phyloP scores from a whole-genome alignment of 2,329 filamentous ascomycete species.

The Capronia coronata region DNA sequence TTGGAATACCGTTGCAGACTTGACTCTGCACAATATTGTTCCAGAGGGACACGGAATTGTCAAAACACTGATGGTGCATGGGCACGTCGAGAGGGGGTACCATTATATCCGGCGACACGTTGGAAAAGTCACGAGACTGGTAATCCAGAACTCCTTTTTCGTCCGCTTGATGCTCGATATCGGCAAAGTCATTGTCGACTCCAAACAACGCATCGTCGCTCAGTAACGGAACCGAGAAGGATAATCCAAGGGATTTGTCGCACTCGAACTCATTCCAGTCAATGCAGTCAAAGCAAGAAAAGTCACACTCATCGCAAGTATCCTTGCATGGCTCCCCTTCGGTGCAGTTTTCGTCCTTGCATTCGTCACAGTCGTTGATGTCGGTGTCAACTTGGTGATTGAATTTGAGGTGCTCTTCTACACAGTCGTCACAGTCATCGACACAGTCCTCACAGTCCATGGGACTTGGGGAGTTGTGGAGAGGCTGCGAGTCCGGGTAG shows the following conservation, averaged over 20 bases:
- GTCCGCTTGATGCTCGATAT: conserved; percentile 7
- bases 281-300: conserved; percentile 28
- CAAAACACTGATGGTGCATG: conserved; percentile 27
- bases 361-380: conserved; percentile 25
- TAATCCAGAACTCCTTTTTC: conserved; percentile 5
- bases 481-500: conserved; percentile 5
- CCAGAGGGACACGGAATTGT: conserved; percentile 17
- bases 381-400: conserved; percentile 9
- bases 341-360: conserved; percentile 18
- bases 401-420: conserved; percentile 21
- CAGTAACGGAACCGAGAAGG: conserved; percentile 21
- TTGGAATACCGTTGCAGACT: conserved; percentile 15
- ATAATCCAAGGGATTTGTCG: conserved; percentile 25
- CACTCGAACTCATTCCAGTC: conserved; percentile 26
- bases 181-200: neutral
- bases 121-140: conserved; percentile 3
- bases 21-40: conserved; percentile 12
- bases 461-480: conserved; percentile 19
- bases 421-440: conserved; percentile 25
- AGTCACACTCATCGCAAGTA: conserved; percentile 25
- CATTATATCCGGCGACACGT: conserved; percentile 2
- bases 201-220: conserved; percentile 1
- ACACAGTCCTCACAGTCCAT: conserved; percentile 26
- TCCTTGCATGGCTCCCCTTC: conserved; percentile 22
- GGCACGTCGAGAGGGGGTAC: conserved; percentile 20